phyloP scores from a whole-genome alignment of 371 early-diverging fungal species.

The Mucor indicus region DNA sequence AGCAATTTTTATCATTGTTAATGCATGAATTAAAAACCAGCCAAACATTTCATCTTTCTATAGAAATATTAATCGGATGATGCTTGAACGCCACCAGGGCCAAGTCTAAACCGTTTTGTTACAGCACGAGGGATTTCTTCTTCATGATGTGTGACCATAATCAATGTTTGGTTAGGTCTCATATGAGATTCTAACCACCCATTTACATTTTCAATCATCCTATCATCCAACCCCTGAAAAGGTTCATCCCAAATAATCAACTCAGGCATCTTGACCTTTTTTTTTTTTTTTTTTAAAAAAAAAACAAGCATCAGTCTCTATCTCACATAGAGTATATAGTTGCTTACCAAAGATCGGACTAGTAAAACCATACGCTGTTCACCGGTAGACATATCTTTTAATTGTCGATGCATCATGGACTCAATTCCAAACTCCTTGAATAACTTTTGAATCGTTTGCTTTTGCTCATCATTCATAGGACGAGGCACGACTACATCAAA shows the following conservation, averaged over 20 bases:
- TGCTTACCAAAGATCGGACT: conserved; percentile 43
- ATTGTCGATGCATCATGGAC: conserved; percentile 17
- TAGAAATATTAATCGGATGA: too few species aligned
- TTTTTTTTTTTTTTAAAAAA: conserved; percentile 10
- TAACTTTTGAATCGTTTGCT: conserved; percentile 18
- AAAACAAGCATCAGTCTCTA: not conserved
- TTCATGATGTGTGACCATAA: conserved; percentile 63
- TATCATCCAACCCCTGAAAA: conserved; percentile 57
- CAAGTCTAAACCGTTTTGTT: conserved; percentile 30
- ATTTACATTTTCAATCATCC: conserved; percentile 42
- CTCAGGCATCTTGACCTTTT: conserved; percentile 43
- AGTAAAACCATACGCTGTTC: conserved; percentile 57
- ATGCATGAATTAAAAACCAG: too few species aligned
- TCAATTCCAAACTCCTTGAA: conserved; percentile 46
- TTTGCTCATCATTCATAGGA: conserved; percentile 18
- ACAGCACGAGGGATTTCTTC: conserved; percentile 54
- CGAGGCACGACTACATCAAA: conserved; percentile 44
- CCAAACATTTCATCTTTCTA: too few species aligned
- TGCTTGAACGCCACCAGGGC: conserved; percentile 26
- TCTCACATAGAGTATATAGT: not conserved
- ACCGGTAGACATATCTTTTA: conserved; percentile 49
- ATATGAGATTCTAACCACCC: conserved; percentile 50
- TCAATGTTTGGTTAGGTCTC: conserved; percentile 45
- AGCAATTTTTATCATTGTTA: too few species aligned
- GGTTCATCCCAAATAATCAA: conserved; percentile 64